A percentile compares a stretch with the other conserved stretches of the same genome.
phyloP scores from a whole-genome alignment of 371 early-diverging fungal genomes.

The Coemansia sp. region DNA sequence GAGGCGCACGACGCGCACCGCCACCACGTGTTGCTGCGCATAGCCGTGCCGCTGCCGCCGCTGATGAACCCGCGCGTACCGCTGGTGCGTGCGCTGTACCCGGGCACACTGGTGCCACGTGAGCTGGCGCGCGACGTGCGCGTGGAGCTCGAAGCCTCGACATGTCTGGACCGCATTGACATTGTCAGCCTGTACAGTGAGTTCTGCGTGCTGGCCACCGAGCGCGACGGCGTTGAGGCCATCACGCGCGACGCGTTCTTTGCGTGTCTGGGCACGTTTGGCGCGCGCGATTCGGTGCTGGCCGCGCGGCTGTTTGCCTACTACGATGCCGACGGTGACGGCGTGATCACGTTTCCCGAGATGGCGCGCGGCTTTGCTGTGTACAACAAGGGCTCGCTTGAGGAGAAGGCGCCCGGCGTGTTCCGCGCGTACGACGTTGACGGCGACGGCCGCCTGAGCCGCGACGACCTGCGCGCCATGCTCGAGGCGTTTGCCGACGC shows the following conservation, averaged over 20 bases:
- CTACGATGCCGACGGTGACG: constrained; percentile 83
- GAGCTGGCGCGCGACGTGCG: constrained; percentile 48
- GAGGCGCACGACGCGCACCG: constrained; percentile 76
- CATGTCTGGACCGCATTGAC: constrained; percentile 84
- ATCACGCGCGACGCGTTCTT: constrained; percentile 81
- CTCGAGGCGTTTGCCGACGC: constrained; percentile 92
- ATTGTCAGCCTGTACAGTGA: constrained; percentile 84
- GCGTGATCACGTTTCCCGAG: constrained; percentile 75
- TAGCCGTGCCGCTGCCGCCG: constrained; percentile 91
- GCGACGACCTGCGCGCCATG: constrained; percentile 83
- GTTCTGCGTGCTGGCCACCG: constrained; percentile 73
- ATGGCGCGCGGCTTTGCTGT: constrained; percentile 81
- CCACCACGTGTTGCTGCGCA: constrained; percentile 88
- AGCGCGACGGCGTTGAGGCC: constrained; percentile 58
- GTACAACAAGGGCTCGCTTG: constrained; percentile 82
- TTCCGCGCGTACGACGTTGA: constrained; percentile 94
- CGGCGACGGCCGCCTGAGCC: constrained; percentile 80
- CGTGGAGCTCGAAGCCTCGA: constrained; percentile 58
- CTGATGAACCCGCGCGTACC: constrained; percentile 83
- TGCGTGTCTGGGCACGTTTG: constrained; percentile 83
- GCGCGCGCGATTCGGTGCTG: constrained; percentile 80
- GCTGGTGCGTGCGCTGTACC: constrained; percentile 80
- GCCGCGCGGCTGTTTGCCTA: constrained; percentile 85
- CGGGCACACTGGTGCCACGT: constrained; percentile 53
- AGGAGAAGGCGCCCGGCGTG: constrained; percentile 60